Conservation (phyloP, 768 basidiomycete genomes). For the Tricholoma bakamatsutake region DNA sequence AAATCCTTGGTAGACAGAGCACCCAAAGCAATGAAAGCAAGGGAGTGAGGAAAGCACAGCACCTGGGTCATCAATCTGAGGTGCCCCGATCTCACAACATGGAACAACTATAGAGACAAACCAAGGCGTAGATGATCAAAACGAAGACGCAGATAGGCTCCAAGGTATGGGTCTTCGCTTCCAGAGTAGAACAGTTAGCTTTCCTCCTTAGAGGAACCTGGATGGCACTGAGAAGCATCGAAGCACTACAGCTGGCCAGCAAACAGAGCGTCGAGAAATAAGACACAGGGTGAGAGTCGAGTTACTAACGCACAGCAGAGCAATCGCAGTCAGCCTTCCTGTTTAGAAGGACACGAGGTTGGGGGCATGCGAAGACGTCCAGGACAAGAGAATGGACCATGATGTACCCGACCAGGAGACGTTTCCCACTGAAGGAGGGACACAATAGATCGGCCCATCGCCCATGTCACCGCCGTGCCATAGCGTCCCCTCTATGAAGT, state of each 20-base stretch:
- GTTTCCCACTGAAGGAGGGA: conserved; percentile 3
- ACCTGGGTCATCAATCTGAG: conserved; percentile 8
- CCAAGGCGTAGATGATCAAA: conserved; percentile 11
- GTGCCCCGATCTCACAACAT: neutral
- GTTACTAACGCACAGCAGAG: conserved; percentile 32
- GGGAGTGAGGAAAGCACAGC: neutral
- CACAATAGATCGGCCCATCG: conserved; percentile 4
- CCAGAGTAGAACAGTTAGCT: conserved; percentile 11
- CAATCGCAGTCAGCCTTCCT: conserved; percentile 34
- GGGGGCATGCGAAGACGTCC: conserved; percentile 27
- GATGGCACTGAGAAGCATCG: conserved; percentile 22
- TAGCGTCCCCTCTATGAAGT: conserved; percentile 12
- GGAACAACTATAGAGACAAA: conserved; percentile 9
- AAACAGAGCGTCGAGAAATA: conserved; percentile 20
- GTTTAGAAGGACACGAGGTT: conserved; percentile 34
- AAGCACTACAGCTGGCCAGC: conserved; percentile 13
- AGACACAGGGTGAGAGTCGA: conserved; percentile 25
- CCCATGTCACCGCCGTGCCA: conserved; percentile 22
- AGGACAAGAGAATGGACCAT: conserved; percentile 7
- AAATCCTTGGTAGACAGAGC: neutral
- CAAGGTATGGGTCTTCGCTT: conserved; percentile 16
- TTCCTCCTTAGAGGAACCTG: conserved; percentile 7
- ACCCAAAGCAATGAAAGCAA: conserved; percentile 2
- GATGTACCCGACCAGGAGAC: conserved; percentile 1
- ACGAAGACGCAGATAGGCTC: conserved; percentile 5